Percentiles rank a stretch among this genome's conserved stretches.
Evolutionary conservation across 805 yeast species (phyloP).

Genomic region (Blastobotrys mokoenaii): DNA sequence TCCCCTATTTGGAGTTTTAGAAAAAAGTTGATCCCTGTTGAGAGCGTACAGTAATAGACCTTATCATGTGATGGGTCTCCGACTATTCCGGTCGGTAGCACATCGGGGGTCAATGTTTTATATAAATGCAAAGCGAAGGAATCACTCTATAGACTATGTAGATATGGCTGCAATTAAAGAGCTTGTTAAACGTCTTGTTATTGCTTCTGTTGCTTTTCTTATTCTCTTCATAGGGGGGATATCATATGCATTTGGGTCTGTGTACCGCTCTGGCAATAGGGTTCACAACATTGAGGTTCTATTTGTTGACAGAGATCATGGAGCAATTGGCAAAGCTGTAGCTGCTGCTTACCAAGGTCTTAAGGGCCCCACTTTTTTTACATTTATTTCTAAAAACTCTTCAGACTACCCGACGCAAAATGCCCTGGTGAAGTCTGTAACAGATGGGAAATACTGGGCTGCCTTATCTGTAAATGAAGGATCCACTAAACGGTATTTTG

Average conservation of each 20-base stretch:
- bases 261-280: slow-evolving; percentile 2
- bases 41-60: too few species aligned
- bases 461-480: slow-evolving; percentile 6
- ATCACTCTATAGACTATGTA: too few species aligned
- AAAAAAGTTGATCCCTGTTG: too few species aligned
- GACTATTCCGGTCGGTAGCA: too few species aligned
- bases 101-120: too few species aligned
- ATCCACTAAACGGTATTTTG: slow-evolving; percentile 4
- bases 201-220: background rate
- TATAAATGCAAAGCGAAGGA: too few species aligned
- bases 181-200: too few species aligned
- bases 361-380: slow-evolving; percentile 7
- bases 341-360: slow-evolving; percentile 5
- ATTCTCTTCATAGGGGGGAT: slow-evolving; percentile 8
- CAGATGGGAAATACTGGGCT: slow-evolving; percentile 9
- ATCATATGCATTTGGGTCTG: slow-evolving; percentile 9
- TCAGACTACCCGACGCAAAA: background rate
- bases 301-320: slow-evolving; percentile 9
- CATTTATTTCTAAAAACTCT: slow-evolving; percentile 1
- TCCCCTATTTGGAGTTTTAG: too few species aligned
- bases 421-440: slow-evolving; percentile 4
- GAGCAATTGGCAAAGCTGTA: slow-evolving; percentile 7
- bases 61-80: too few species aligned
- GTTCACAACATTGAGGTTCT: slow-evolving; percentile 6
- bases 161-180: too few species aligned